phyloP scores from a whole-genome alignment of 345 rosid genomes.

The Linum trigynum region DNA sequence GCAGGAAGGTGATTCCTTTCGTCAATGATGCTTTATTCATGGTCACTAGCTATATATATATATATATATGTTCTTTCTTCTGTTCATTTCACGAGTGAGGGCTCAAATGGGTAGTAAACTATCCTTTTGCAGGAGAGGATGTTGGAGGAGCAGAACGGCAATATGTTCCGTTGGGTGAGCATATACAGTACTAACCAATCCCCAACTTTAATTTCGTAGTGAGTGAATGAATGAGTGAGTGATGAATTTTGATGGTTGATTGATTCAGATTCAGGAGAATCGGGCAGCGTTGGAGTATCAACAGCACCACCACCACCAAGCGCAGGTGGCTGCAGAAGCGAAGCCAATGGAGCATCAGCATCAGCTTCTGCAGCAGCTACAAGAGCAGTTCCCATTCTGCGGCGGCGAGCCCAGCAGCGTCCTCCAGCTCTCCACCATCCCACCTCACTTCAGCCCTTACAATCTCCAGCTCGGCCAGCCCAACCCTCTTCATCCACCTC shows the following conservation, averaged over 20 bases:
- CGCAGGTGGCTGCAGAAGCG: constrained; percentile 28
- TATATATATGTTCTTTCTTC: no score
- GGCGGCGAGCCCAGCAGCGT: constrained; percentile 48
- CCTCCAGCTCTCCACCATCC: constrained; percentile 55
- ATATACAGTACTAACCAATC: background rate
- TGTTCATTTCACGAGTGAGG: no score
- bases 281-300: constrained; percentile 41
- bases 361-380: constrained; percentile 15
- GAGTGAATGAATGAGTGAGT: no score
- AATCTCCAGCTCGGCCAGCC: constrained; percentile 77
- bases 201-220: no score
- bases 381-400: constrained; percentile 54
- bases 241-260: background rate
- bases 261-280: constrained; percentile 45
- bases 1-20: constrained; percentile 45
- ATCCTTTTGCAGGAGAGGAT: constrained; percentile 36
- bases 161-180: constrained; percentile 57
- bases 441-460: constrained; percentile 41
- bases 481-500: constrained; percentile 2
- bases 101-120: no score
- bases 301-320: constrained; percentile 13
- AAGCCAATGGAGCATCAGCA: constrained; percentile 35
- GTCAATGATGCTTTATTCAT: background rate
- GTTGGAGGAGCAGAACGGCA: constrained; percentile 62
- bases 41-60: background rate